A percentile compares a stretch with the other conserved stretches of the same genome.
phyloP scores from a whole-genome alignment of 805 yeast genomes.

The Ogataea pilisensis region DNA sequence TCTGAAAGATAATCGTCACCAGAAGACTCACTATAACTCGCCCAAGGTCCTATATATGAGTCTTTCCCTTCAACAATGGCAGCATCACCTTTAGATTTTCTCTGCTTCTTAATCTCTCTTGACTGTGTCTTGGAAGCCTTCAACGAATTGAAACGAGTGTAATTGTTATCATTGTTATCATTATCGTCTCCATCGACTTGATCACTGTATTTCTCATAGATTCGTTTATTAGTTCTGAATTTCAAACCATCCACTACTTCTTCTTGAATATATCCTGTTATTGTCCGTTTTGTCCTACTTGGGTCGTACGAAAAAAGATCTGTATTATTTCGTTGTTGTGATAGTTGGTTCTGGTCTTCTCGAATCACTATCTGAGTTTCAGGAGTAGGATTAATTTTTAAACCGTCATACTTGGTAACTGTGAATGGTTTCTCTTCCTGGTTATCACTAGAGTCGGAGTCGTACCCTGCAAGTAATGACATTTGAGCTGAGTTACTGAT shows the following conservation, averaged over 20 bases:
- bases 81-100: conserved; percentile 39
- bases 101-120: conserved; percentile 31
- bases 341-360: not conserved
- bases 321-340: too few relatives aligned
- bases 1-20: conserved; percentile 17
- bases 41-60: conserved; percentile 64
- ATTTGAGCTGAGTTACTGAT: conserved; percentile 9
- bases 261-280: conserved; percentile 24
- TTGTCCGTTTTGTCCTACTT: conserved; percentile 9
- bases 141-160: conserved; percentile 20
- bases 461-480: conserved; percentile 34
- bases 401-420: not conserved
- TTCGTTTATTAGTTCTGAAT: conserved; percentile 39
- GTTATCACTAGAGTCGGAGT: conserved; percentile 20
- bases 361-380: not conserved
- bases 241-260: conserved; percentile 37
- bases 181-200: conserved; percentile 25
- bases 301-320: not conserved
- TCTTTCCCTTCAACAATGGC: conserved; percentile 36
- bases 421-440: not conserved
- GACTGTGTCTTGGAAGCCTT: conserved; percentile 26
- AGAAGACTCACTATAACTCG: conserved; percentile 36
- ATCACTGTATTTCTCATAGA: conserved; percentile 27
- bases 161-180: too few relatives aligned
- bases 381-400: not conserved